These are phyloP conservation scores for Nicotiana undulata DNA, from an alignment of 257 asterid species.

Conservation along the genomic window DNA sequence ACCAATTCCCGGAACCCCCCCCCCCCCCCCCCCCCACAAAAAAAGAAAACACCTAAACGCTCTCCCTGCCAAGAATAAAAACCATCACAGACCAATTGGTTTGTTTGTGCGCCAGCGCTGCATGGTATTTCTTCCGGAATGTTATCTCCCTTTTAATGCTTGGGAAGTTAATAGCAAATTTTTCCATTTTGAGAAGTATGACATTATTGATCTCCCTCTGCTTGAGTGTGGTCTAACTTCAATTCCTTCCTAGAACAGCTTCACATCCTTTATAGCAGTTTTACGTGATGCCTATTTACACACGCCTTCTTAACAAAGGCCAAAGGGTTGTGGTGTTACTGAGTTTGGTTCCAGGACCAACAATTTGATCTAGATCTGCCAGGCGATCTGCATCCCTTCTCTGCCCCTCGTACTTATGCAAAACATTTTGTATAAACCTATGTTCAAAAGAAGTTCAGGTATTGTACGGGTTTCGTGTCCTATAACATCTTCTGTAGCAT, in stretches of 20 bases:
- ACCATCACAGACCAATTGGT: neutral
- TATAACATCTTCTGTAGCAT: neutral
- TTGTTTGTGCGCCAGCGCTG: neutral
- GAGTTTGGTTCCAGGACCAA: neutral
- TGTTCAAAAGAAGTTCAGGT: neutral
- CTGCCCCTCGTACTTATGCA: neutral
- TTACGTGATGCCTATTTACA: neutral
- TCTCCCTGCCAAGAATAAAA: neutral
- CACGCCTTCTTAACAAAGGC: neutral
- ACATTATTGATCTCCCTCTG: neutral
- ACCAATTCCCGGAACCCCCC: neutral
- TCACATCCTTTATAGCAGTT: neutral
- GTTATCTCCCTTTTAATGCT: neutral
- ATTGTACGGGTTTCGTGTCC: neutral
- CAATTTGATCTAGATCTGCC: neutral
- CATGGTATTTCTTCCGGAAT: neutral
- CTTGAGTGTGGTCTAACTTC: neutral
- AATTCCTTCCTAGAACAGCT: neutral
- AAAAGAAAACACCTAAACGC: too few relatives aligned
- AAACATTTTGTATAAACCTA: neutral
- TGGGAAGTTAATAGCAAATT: neutral
- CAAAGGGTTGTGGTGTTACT: neutral
- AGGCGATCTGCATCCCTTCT: neutral
- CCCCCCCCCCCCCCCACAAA: neutral
- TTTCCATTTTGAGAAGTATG: slow-evolving; percentile 7